Base-by-base conservation (phyloP, 2,329 filamentous ascomycete genomes). In the Chrysosporium keratinophilum region DNA sequence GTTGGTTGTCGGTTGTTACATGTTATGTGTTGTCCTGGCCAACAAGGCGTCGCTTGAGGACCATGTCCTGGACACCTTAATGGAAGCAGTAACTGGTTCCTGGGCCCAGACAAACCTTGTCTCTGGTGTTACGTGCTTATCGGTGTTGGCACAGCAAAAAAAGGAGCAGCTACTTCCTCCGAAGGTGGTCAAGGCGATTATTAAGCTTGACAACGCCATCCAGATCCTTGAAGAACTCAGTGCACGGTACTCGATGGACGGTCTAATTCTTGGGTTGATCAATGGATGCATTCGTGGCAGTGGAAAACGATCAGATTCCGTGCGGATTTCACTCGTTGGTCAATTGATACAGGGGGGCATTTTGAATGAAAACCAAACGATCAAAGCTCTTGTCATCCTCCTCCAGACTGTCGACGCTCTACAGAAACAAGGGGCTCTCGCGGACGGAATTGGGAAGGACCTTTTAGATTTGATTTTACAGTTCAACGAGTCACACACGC, bases 1-100 rank as follows among this genome's bases (percentile, higher is more conserved):
- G 57, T 74, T 95, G 41, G 86, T 90, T 59, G 79, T 94, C 56
- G 89, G 86, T 14, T 90, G 87, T 54, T 97, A 95, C 68, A 95
- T 96, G 85, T 82, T 95, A 17, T 79, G 90, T 54, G 82, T 88
- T 5, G 82, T 97, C 47, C 78, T 97, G 57, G 89, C 88, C 5
- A 83, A 87, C 47, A 95, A 95, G 69, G 83, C 85, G 0, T 78
- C 80, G 46, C 76, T 97, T 12, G 81, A 86, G 45, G 89, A 97
- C 62, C 79, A 80, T 54, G 80, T 90, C 1, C 75, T 97, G n/a
- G 83, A 87, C 52, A 83, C 84, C 1, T 78, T 98, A 63, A 95
- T 97, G 88, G 87, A 95, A 63, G 88, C 90, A 58, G 80, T 95
- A 34, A 84, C 86, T 7, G 73, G 78, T 28, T 87, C 86, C 7